Evolutionary conservation across 2,329 filamentous ascomycete species (phyloP), one percentile per base, ranked within the genome.

Genomic region (Ascochyta koolunga): DNA sequence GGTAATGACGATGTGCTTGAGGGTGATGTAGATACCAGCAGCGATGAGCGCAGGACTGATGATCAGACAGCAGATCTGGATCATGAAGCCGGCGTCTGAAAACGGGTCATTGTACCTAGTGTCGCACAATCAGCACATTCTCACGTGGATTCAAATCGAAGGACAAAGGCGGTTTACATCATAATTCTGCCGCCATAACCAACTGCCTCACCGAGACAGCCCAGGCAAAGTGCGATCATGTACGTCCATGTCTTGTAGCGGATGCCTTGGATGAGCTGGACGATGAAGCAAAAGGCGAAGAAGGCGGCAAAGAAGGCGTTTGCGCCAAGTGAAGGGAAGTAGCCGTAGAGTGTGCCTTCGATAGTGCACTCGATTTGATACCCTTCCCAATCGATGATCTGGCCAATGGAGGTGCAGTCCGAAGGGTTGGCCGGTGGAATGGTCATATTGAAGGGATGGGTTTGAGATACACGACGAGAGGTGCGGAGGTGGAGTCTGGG

Each of bases 131-230:
- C 38, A 56, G 52, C 25, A 43, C n/a, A 11, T 8, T 35, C 36
- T 42, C 25, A 32, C 22, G 21, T n/a, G n/a, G 11, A n/a, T 43
- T 4, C 5, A 11, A 7, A 8, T 1, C 21, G 22, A n/a, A 21
- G 9, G 19, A 10, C 24, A 18, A 18, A 38, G 31, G 31, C 19
- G 5, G 24, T 47, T 50, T 82, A 72, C 69, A 86, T 76, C 58
- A 82, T 68, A 27, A 86, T 65, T 19, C 84, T 78, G 2, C 82
- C 83, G 11, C 77, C 73, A 62, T 87, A 87, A 8, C 85, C 85
- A 1, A 84, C 67, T 24, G 79, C 69, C 64, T 85, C 83, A 38
- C 82, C 77, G 3, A 80, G 54, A 7, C 80, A 76, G 8, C 82
- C 83, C 3, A 79, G 57, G 8, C 71, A 62, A 54, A 85, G 74